Evolutionary conservation across 192 early-diverging fungal genomes (phyloP).

Genomic region (Podila horticola): DNA sequence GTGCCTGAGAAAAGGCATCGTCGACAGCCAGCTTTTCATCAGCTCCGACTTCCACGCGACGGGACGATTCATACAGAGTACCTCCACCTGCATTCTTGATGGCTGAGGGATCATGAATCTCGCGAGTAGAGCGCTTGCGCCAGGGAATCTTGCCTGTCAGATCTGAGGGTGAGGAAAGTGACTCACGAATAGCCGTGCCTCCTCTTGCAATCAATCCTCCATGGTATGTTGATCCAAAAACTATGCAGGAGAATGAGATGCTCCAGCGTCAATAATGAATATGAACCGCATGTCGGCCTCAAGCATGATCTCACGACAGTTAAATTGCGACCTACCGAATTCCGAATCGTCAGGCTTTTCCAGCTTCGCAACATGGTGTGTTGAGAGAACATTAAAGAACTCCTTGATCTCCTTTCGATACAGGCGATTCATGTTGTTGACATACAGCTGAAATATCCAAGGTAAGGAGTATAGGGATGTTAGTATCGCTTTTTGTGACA

Average conservation of each 20-base stretch:
- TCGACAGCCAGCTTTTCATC: slow-evolving; percentile 57
- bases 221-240: slow-evolving; percentile 47
- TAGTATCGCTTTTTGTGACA: not conserved
- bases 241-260: not conserved
- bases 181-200: slow-evolving; percentile 42
- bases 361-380: slow-evolving; percentile 40
- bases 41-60: slow-evolving; percentile 45
- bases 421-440: slow-evolving; percentile 46
- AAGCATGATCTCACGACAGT: no score
- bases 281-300: no score
- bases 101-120: slow-evolving; percentile 29
- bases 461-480: not conserved
- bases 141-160: slow-evolving; percentile 37
- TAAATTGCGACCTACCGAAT: slow-evolving; percentile 33
- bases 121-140: slow-evolving; percentile 37
- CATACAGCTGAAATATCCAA: slow-evolving; percentile 21
- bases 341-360: slow-evolving; percentile 55
- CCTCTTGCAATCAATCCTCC: slow-evolving; percentile 41
- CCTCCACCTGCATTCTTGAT: slow-evolving; percentile 31
- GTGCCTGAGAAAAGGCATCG: slow-evolving; percentile 70
- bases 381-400: slow-evolving; percentile 45
- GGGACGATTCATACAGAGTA: slow-evolving; percentile 24
- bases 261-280: not conserved
- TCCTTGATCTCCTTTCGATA: slow-evolving; percentile 57
- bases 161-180: slow-evolving; percentile 44